phyloP scores from a whole-genome alignment of 257 asterid species.

The Jacaranda copaia region DNA sequence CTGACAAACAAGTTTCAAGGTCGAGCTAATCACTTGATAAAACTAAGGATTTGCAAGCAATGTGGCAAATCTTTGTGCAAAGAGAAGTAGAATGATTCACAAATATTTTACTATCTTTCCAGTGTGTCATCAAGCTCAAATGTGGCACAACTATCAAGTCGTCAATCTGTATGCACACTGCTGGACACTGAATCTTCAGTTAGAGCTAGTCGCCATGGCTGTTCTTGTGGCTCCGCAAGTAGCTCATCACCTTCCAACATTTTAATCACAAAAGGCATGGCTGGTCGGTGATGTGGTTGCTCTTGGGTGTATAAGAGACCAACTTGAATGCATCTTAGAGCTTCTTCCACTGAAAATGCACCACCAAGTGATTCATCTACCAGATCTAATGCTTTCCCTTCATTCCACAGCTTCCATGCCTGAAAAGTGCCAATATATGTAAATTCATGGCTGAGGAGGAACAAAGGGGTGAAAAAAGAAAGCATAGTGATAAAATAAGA shows the following conservation, averaged over 20 bases:
- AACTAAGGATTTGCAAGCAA: no score
- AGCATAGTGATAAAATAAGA: neutral
- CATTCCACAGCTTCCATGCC: conserved; percentile 31
- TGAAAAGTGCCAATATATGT: neutral
- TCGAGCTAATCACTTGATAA: no score
- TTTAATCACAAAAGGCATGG: neutral
- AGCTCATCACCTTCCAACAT: conserved; percentile 14
- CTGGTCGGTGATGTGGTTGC: neutral
- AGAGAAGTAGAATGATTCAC: no score
- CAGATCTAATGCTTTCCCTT: conserved; percentile 19
- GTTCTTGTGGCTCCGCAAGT: neutral
- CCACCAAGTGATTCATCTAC: neutral
- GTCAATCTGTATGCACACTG: neutral
- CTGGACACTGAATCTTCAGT: neutral
- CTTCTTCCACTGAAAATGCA: neutral
- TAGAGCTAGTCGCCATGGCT: neutral
- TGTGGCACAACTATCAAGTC: neutral
- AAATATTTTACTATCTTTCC: no score
- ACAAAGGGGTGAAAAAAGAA: neutral
- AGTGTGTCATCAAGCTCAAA: no score
- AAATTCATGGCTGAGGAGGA: no score
- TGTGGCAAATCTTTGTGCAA: no score
- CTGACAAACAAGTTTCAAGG: no score
- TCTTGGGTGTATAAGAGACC: conserved; percentile 5
- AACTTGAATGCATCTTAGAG: conserved; percentile 14